Evolutionary conservation across 768 basidiomycete genomes (phyloP), one percentile per base, ranked within the genome.

Genomic region (Phanerochaete sordida): DNA sequence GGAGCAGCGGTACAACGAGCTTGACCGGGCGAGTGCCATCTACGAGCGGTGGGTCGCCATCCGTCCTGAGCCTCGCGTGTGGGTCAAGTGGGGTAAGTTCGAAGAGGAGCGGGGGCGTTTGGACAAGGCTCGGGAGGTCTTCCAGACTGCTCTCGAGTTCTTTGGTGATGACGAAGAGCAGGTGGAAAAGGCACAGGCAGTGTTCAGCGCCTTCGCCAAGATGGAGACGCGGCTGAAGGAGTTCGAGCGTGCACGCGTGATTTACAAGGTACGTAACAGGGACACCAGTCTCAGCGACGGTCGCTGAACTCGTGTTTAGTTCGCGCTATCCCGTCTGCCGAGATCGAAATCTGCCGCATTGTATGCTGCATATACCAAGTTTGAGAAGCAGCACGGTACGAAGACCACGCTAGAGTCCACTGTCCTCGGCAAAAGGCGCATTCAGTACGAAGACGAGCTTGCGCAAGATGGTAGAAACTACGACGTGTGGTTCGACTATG

Each of bases 151-250:
- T 7, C 70, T 86, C 35, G 84, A 86, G 69, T 87, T 83, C 75
- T 87, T 83, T 64, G 81, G 81, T 2, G 84, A 86, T 62, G 82
- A 81, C 61, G 83, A 83, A 66, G 82, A 83, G 63, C 81, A 85
- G 71, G 77, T 86, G 15, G 84, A 90, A 72, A 89, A 88, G 71
- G 81, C 95, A 4, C 96, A 99, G 75, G 90, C 88, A 4, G 93
- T 97, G 5, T 97, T 95, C 72, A 86, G 84, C 55, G 86, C 91
- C 1, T 97, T 98, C 74, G 95, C 95, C 0, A 93, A 92, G 77
- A 98, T 98, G 95, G 97, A 99, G 77, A 96, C 86, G 7, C 80
- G 97, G 56, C 70, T 94, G 68, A 98, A 98, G 76, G 97, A 99
- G 76, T 97, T 87, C 71, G 97, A 99, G 58, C 89, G 97, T 43